Conservation (phyloP, 371 early-diverging fungal species). For the Syncephalastrum contaminatum region DNA sequence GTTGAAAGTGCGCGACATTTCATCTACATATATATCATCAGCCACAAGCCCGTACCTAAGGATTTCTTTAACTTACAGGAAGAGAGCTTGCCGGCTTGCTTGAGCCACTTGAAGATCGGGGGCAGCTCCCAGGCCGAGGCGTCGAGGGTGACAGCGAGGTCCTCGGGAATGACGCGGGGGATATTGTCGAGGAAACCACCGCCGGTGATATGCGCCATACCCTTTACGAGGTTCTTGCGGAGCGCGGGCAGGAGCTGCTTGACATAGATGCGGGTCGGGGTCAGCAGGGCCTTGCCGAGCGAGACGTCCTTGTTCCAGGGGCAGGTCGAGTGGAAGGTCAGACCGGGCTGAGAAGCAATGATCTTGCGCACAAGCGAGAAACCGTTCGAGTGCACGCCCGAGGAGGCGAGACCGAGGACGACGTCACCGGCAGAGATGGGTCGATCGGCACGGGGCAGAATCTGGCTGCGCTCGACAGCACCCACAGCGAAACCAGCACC, state of each 20-base stretch:
- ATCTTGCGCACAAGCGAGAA: constrained; percentile 95
- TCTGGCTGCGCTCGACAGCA: constrained; percentile 87
- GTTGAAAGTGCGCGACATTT: constrained; percentile 97
- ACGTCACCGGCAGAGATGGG: constrained; percentile 80
- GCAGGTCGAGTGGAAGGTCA: constrained; percentile 76
- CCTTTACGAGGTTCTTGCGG: constrained; percentile 79
- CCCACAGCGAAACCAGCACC: constrained; percentile 98
- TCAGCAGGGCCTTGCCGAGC: constrained; percentile 84
- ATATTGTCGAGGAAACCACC: constrained; percentile 98
- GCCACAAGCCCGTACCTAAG: neutral
- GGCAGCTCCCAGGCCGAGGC: constrained; percentile 80
- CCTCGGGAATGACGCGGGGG: constrained; percentile 90
- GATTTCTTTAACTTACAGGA: constrained; percentile 32
- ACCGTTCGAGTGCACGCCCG: constrained; percentile 97
- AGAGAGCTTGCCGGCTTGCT: constrained; percentile 81
- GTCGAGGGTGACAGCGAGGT: constrained; percentile 77
- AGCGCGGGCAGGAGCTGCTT: constrained; percentile 85
- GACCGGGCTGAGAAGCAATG: constrained; percentile 66
- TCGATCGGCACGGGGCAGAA: constrained; percentile 79
- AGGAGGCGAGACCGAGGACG: constrained; percentile 88
- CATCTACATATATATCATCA: constrained; percentile 41
- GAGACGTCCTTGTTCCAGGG: constrained; percentile 75
- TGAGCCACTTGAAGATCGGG: constrained; percentile 94
- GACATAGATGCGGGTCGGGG: constrained; percentile 95
- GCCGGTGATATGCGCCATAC: constrained; percentile 97